Conservation (phyloP, 257 asterid genomes). For the Verbascum thapsus region DNA sequence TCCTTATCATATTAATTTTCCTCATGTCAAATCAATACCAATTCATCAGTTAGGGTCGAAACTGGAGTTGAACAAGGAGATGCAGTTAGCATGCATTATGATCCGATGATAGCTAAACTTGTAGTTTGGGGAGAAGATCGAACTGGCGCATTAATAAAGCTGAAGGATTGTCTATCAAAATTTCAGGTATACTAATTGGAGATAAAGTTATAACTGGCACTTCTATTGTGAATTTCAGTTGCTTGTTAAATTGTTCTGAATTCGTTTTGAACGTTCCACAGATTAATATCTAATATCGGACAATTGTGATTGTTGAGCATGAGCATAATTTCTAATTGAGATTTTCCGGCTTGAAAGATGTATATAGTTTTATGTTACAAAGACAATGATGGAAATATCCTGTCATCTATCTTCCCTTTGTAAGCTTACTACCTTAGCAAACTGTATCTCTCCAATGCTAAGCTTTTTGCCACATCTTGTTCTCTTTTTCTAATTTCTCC, state of each 20-base stretch:
- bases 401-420: background rate
- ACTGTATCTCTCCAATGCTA: background rate
- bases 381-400: slow-evolving; percentile 18
- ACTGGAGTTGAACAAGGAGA: slow-evolving; percentile 98
- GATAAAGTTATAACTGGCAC: slow-evolving; percentile 4
- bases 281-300: slow-evolving; percentile 14
- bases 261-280: slow-evolving; percentile 9
- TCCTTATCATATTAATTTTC: slow-evolving; percentile 26
- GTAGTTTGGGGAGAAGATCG: slow-evolving; percentile 98
- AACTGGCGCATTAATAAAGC: slow-evolving; percentile 67
- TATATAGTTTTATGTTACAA: slow-evolving; percentile 3
- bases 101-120: slow-evolving; percentile 99
- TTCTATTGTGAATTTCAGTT: slow-evolving; percentile 11
- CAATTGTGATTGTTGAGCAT: slow-evolving; percentile 17
- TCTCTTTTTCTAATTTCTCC: background rate
- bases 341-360: slow-evolving; percentile 12
- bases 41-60: slow-evolving; percentile 85
- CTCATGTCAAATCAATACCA: slow-evolving; percentile 39
- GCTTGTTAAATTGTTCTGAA: slow-evolving; percentile 4
- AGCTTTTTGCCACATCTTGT: background rate
- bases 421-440: background rate
- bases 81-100: slow-evolving; percentile 96
- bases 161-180: slow-evolving; percentile 84
- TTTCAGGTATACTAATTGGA: slow-evolving; percentile 66
- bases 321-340: slow-evolving; percentile 11